A percentile compares a stretch with the other conserved stretches of the same genome.
phyloP scores from a whole-genome alignment of 371 early-diverging fungal genomes.

The Globomyces sp. region DNA sequence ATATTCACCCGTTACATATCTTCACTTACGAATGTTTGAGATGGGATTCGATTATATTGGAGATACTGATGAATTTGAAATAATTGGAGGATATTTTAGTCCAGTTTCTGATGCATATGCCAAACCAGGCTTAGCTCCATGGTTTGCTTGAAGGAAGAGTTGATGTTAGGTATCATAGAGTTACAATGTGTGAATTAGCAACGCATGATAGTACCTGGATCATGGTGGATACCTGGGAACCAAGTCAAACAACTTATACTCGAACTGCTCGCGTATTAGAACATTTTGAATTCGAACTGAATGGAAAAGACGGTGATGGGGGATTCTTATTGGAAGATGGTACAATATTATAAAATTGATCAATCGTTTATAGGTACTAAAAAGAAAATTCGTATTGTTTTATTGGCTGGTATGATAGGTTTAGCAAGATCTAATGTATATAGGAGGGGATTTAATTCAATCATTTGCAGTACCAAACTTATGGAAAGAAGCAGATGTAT shows the following conservation, averaged over 20 bases:
- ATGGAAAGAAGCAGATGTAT: conserved; percentile 88
- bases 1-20: conserved; percentile 94
- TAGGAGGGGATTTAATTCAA: conserved; percentile 86
- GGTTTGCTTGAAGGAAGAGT: conserved; percentile 20
- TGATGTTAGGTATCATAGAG: conserved; percentile 62
- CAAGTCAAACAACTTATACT: conserved; percentile 73
- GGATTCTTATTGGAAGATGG: conserved; percentile 26
- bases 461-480: conserved; percentile 89
- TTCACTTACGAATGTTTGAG: conserved; percentile 97
- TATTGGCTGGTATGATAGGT: conserved; percentile 73
- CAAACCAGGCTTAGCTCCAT: conserved; percentile 86
- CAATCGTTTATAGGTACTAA: conserved; percentile 27
- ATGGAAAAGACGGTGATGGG: conserved; percentile 56
- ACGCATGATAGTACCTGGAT: conserved; percentile 85
- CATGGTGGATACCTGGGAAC: conserved; percentile 97
- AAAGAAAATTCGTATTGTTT: conserved; percentile 75
- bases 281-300: conserved; percentile 88
- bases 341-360: conserved; percentile 28
- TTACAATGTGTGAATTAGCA: conserved; percentile 91
- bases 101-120: conserved; percentile 92
- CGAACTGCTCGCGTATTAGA: conserved; percentile 90
- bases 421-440: no score
- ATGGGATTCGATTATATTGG: conserved; percentile 90
- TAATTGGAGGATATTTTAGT: conserved; percentile 93
- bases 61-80: conserved; percentile 73